Evolutionary conservation across 352 stramenopile species (phyloP), one percentile per base, ranked within the genome.

Genomic region (Globisporangium paddicum): DNA sequence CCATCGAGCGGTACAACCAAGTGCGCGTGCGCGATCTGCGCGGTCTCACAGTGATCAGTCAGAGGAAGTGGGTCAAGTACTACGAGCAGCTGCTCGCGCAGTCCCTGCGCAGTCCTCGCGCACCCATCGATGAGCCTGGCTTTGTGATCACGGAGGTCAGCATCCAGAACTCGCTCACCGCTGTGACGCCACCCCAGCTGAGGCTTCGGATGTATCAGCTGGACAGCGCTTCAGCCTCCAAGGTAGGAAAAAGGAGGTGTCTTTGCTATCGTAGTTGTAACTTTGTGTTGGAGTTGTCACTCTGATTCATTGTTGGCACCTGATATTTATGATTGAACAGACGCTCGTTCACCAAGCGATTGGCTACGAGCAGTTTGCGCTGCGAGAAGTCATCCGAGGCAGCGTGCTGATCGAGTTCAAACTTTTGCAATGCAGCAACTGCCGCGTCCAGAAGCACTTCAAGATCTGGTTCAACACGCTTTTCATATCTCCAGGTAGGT

Each of bases 401-500:
- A 82, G 76, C 45, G 67, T 90, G 21, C 49, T 80, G 62, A 41
- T 90, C 23, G 81, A 90, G 57, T 87, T 89, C 58, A 79, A 72
- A 41, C 65, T 68, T 30, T 42, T 76, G 5, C 60, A 62, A 5
- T 72, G 62, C 11, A 67, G 61, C 18, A 66, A 76, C 30, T 86
- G 73, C 49, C 65, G 81, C 55, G 51, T 67, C 32, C 63, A 63
- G n/a, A 87, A 87, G 34, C 69, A 90, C 58, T 86, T 90, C 46
- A 87, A 86, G 53, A 56, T 89, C 25, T 90, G 81, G 81, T 89
- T 90, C 64, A 77, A 86, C 67, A 87, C 81, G 9, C 66, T 73
- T 28, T 81, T 86, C 37, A 58, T 82, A 55, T 18, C 48, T 2
- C 64, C 63, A 52, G 62, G 72, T 82, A 45, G 34, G 49, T 44